Evolutionary conservation across 257 asterid genomes (phyloP).

Genomic region (Linaria vulgaris): DNA sequence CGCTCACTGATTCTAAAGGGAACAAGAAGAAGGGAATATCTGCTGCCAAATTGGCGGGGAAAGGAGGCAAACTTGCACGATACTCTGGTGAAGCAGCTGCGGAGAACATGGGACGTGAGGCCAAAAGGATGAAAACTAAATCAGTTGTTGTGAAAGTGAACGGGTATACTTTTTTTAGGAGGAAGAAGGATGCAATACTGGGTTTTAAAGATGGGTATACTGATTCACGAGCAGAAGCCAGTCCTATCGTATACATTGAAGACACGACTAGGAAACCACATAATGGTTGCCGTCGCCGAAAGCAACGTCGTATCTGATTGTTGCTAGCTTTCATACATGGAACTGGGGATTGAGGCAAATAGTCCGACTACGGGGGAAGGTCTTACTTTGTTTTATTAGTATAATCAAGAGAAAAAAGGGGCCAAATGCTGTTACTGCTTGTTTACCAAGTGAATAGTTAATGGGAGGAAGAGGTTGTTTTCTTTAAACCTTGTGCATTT

Average conservation of each 20-base stretch:
- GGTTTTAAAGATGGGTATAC: slow-evolving; percentile 82
- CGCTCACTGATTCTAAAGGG: slow-evolving; percentile 81
- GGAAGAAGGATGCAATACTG: slow-evolving; percentile 70
- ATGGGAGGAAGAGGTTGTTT: neutral
- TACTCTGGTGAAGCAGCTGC: slow-evolving; percentile 83
- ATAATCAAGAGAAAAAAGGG: slow-evolving; percentile 12
- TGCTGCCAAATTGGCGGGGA: slow-evolving; percentile 70
- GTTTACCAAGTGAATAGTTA: slow-evolving; percentile 14
- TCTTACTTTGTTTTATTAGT: slow-evolving; percentile 18
- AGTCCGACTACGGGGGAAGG: slow-evolving; percentile 36
- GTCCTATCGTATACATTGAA: slow-evolving; percentile 76
- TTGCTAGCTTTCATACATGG: slow-evolving; percentile 23
- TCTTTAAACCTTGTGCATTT: no score
- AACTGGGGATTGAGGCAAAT: slow-evolving; percentile 42
- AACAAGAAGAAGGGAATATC: slow-evolving; percentile 65
- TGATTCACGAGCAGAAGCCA: slow-evolving; percentile 57
- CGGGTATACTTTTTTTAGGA: slow-evolving; percentile 68
- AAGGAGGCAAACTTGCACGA: slow-evolving; percentile 62
- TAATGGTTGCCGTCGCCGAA: slow-evolving; percentile 81
- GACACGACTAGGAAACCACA: slow-evolving; percentile 86
- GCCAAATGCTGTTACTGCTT: slow-evolving; percentile 13
- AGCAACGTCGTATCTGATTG: slow-evolving; percentile 68
- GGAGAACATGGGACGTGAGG: slow-evolving; percentile 77
- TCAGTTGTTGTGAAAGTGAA: slow-evolving; percentile 86
- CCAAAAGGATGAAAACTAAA: slow-evolving; percentile 58